These are phyloP conservation scores for Crotalaria pallida DNA, from an alignment of 306 rosid species.

Conservation along the genomic window DNA sequence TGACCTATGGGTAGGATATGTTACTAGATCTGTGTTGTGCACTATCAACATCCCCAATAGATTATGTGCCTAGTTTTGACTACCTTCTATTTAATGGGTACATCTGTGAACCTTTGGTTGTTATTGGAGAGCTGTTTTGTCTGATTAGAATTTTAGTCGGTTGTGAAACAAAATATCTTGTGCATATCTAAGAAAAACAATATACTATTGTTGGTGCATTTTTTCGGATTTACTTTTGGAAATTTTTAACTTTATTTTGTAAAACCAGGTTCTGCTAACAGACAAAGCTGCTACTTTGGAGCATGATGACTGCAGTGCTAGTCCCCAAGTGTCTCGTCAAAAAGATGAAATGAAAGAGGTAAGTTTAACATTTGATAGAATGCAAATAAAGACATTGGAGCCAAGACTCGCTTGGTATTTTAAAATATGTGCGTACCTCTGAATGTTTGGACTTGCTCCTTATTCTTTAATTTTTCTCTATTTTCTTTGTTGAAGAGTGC, in stretches of 20 bases:
- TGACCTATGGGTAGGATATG: background rate
- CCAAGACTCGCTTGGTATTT: slow-evolving; percentile 31
- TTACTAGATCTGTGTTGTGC: background rate
- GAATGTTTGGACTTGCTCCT: background rate
- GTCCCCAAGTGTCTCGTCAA: slow-evolving; percentile 39
- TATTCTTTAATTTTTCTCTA: background rate
- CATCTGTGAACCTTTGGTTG: background rate
- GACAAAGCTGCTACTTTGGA: slow-evolving; percentile 53
- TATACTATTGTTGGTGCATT: background rate
- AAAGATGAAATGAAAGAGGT: slow-evolving; percentile 44
- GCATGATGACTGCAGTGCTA: slow-evolving; percentile 41
- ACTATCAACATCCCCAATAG: background rate
- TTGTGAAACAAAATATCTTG: slow-evolving; percentile 12
- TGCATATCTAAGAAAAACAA: slow-evolving; percentile 1
- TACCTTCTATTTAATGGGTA: background rate
- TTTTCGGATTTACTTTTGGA: slow-evolving; percentile 15
- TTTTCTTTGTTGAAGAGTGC: background rate
- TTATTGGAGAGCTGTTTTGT: background rate
- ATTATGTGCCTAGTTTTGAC: background rate
- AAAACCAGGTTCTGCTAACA: slow-evolving; percentile 63
- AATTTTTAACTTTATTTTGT: slow-evolving; percentile 17
- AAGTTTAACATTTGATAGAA: slow-evolving; percentile 27
- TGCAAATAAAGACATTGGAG: slow-evolving; percentile 31
- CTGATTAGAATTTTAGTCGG: background rate
- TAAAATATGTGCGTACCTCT: slow-evolving; percentile 7